Percentiles rank a stretch among this genome's conserved stretches.
Conservation (phyloP, 768 basidiomycete species). For the Tylopilus sp. region DNA sequence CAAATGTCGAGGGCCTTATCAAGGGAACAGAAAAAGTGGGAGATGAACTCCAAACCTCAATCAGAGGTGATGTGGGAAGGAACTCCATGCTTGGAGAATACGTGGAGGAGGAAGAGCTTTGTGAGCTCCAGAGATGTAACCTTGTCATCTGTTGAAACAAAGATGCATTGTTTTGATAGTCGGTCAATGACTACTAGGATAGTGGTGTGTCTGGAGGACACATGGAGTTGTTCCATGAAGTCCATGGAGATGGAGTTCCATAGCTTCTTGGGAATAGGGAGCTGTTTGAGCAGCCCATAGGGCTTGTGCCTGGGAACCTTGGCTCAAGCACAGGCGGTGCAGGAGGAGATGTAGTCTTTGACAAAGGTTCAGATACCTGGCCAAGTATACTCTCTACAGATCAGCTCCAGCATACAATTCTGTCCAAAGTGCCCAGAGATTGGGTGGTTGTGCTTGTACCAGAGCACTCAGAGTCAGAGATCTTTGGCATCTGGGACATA, state of each 20-base stretch:
- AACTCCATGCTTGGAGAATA: background rate
- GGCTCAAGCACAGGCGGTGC: background rate
- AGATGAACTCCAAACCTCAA: background rate
- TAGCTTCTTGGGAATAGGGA: background rate
- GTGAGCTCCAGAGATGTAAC: background rate
- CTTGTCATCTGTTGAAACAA: background rate
- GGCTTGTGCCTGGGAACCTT: background rate
- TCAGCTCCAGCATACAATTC: background rate
- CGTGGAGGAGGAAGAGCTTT: background rate
- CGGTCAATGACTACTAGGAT: background rate
- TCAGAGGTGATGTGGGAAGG: constrained; percentile 1
- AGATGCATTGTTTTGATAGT: background rate
- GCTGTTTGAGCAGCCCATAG: background rate
- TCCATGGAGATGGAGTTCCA: background rate
- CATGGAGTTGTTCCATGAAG: background rate
- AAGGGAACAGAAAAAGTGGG: background rate
- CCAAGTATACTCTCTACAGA: background rate
- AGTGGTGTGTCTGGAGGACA: background rate
- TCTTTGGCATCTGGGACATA: background rate
- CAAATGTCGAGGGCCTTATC: no score
- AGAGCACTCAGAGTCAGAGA: background rate
- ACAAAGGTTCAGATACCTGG: background rate
- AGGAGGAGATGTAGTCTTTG: background rate
- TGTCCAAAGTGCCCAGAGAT: background rate
- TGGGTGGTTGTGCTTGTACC: background rate